Percentiles rank a stretch among this genome's conserved stretches.
These are phyloP conservation scores for Mangifera indica DNA, from an alignment of 345 rosid genomes.

Conservation along the genomic window DNA sequence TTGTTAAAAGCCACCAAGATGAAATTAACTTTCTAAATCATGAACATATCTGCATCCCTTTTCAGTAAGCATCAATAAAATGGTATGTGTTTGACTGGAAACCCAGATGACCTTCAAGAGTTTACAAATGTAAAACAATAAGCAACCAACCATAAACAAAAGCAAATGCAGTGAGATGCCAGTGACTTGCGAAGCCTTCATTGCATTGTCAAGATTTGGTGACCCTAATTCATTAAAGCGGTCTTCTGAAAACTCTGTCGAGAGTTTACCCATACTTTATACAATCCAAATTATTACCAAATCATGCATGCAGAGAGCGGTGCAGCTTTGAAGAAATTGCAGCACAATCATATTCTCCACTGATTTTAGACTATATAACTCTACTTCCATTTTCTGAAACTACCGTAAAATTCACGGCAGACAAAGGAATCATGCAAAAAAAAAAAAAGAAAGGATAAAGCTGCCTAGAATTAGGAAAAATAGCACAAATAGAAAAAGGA, in stretches of 20 bases:
- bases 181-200: background rate
- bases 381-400: background rate
- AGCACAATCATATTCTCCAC: background rate
- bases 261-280: background rate
- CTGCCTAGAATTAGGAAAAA: no score
- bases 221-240: no score
- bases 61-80: background rate
- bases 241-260: background rate
- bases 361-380: background rate
- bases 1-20: no score
- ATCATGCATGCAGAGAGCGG: no score
- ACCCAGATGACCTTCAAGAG: background rate
- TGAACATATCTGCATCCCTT: no score
- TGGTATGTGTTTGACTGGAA: no score
- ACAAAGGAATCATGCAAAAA: background rate
- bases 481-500: background rate
- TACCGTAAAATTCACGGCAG: no score
- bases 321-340: background rate
- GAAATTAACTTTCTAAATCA: no score
- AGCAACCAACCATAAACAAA: background rate
- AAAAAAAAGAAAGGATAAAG: background rate
- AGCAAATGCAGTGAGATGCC: background rate
- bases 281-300: background rate
- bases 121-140: background rate
- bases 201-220: background rate